Conservation (phyloP, 768 basidiomycete species). For the Naganishia kalamii region DNA sequence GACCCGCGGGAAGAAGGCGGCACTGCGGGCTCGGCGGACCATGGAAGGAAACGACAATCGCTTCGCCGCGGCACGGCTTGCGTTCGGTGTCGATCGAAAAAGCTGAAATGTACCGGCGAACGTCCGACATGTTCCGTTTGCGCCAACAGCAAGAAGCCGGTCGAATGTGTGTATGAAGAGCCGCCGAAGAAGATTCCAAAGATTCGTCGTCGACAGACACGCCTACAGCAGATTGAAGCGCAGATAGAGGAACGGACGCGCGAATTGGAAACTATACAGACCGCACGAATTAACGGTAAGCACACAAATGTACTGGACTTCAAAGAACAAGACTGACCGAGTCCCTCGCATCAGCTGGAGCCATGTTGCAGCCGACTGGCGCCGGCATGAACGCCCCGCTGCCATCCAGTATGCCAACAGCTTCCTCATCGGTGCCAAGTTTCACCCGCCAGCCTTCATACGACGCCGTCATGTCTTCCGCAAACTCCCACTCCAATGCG, state of each 20-base stretch:
- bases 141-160: conserved; percentile 10
- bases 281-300: background rate
- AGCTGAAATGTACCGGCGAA: conserved; percentile 23
- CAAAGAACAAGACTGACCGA: background rate
- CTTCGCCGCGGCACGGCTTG: conserved; percentile 19
- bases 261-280: background rate
- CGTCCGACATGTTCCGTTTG: conserved; percentile 18
- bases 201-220: conserved; percentile 13
- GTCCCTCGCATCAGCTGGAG: too few species aligned
- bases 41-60: conserved; percentile 13
- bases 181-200: conserved; percentile 11
- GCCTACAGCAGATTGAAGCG: conserved; percentile 16
- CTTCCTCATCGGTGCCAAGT: too few species aligned
- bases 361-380: too few species aligned
- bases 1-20: background rate
- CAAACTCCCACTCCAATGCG: too few species aligned
- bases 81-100: conserved; percentile 19
- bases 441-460: too few species aligned
- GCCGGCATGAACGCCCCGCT: too few species aligned
- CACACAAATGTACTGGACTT: too few species aligned
- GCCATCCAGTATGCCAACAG: too few species aligned
- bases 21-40: background rate
- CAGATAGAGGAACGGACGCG: conserved; percentile 13
- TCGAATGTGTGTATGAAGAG: conserved; percentile 15
- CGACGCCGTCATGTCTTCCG: too few species aligned